Conservation (phyloP, 441 rosid species). For the Kokia cookei region DNA sequence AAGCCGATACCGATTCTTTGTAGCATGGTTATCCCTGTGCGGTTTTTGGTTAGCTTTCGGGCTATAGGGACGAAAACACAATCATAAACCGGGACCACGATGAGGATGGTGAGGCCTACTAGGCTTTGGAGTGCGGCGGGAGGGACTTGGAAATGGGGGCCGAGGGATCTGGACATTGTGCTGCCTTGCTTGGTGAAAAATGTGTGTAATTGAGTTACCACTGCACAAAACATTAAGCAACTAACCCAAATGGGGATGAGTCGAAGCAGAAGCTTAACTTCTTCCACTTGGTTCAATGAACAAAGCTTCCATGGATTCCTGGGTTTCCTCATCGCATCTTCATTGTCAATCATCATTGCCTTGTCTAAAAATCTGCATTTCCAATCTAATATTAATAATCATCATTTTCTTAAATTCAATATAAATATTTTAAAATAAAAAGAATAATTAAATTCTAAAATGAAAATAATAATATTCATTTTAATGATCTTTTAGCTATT, state of each 20-base stretch:
- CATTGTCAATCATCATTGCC: conserved; percentile 58
- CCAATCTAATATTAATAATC: neutral
- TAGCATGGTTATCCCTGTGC: conserved; percentile 70
- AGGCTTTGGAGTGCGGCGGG: conserved; percentile 71
- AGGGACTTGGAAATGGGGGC: conserved; percentile 49
- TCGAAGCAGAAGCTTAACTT: conserved; percentile 64
- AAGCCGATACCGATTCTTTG: conserved; percentile 79
- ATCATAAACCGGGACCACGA: conserved; percentile 52
- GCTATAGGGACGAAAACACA: conserved; percentile 54
- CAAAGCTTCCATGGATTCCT: conserved; percentile 81
- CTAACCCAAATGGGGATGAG: conserved; percentile 69
- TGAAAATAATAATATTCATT: too few species aligned
- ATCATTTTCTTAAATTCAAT: too few species aligned
- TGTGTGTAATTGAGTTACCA: conserved; percentile 58
- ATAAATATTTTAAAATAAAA: too few species aligned
- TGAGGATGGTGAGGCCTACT: conserved; percentile 55
- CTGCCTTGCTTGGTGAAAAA: conserved; percentile 79
- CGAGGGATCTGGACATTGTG: conserved; percentile 57
- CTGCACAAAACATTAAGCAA: conserved; percentile 63
- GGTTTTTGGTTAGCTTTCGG: conserved; percentile 46
- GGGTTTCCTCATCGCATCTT: conserved; percentile 29
- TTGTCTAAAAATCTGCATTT: conserved; percentile 62
- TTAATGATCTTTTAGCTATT: too few species aligned
- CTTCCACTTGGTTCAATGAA: conserved; percentile 70
- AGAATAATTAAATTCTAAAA: too few species aligned